Base-by-base conservation (phyloP, 1,284 basidiomycete genomes). In the Cerrena zonata region DNA sequence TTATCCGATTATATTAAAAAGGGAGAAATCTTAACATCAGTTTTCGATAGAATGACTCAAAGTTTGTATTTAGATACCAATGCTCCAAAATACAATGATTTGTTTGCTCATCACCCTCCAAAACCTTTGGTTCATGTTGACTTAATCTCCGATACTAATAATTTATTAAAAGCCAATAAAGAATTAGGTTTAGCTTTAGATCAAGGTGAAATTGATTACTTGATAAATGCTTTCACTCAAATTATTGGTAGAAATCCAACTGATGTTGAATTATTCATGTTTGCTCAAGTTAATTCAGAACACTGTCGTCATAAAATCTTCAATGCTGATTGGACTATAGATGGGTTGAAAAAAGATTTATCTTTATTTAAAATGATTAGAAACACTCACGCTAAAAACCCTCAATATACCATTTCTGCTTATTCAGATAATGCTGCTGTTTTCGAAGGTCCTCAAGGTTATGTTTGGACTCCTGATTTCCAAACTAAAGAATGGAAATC, bases 281-380 rank as follows among this genome's bases (percentile, higher is more conserved):
- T 99, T 67, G 95, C 96, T 15, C 96, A 99, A 68, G 95, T 99
- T 67, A 99, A 99, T 74, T 98, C 94, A 38, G 96, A 99, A 71
- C 96, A 99, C 68, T 99, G 96, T 69, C 82, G 96, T 43, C 96
- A 99, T 79, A 99, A 99, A 73, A 99, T 98, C 60, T 99, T 99
- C 77, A 99, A 99, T 66, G 94, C 96, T 0, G 80, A 89, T 38
- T 99, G 96, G 96, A 90, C 84, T 19, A 83, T 97, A 58, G 89
- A 96, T 62, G 86, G 78, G 4, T 61, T 75, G 37, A 62, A 73
- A n/a, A 77, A 84, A 63, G 80, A 88, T 54, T 75, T 78, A 53
- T 92, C 92, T 5, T 82, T 99, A 24, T 99, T 99, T 70, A 84
- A 89, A 59, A 99, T 99, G 95, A 98, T 99, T 61, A 80, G 93